These are phyloP conservation scores for Acrasis kona DNA, from an alignment of 78 protist species.

Conservation along the genomic window DNA sequence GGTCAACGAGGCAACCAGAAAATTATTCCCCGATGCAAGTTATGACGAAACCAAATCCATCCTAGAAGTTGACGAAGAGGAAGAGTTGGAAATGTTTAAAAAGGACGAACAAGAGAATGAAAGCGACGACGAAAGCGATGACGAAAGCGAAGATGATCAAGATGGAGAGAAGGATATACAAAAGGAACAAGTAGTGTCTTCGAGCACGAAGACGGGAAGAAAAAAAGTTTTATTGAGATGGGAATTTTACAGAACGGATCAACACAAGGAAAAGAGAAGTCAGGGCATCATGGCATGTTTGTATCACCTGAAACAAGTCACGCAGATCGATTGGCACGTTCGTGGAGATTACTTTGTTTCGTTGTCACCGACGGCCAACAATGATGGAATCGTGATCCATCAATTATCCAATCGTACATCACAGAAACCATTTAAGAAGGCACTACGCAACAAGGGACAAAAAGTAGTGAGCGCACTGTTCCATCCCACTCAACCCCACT, in stretches of 20 bases:
- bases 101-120: not conserved
- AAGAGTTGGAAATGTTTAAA: too few relatives aligned
- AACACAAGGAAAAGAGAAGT: not conserved
- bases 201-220: not conserved
- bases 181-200: too few relatives aligned
- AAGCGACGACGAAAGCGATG: not conserved
- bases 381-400: conserved; percentile 18
- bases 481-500: conserved; percentile 90
- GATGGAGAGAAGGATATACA: too few relatives aligned
- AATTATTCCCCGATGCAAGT: not conserved
- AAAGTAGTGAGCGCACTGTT: conserved; percentile 32
- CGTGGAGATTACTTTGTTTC: conserved; percentile 88
- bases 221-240: not conserved
- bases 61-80: too few relatives aligned
- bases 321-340: conserved; percentile 75
- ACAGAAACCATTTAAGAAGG: conserved; percentile 41
- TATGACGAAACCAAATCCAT: too few relatives aligned
- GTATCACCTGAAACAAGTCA: not conserved
- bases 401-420: conserved; percentile 23
- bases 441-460: conserved; percentile 4
- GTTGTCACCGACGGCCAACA: conserved; percentile 45
- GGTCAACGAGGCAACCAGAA: not conserved
- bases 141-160: too few relatives aligned
- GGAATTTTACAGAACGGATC: not conserved
- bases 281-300: not conserved